Conservation (phyloP, 495 filamentous ascomycete species). For the Cercophora samala region DNA sequence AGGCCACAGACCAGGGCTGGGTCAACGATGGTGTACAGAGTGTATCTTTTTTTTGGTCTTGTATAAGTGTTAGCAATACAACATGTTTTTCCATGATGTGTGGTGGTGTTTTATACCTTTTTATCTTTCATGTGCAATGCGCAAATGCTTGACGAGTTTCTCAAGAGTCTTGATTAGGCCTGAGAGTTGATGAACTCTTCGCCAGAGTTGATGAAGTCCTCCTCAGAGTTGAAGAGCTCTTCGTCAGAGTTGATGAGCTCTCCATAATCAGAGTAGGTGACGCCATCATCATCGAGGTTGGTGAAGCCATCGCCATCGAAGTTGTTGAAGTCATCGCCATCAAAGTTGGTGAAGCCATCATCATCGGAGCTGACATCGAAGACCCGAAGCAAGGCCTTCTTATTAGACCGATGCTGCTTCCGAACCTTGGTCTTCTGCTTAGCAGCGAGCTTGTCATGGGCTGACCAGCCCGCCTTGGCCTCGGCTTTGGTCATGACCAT, state of each 20-base stretch:
- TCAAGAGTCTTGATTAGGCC: neutral
- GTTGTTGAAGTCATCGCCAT: too few relatives aligned
- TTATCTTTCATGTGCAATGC: neutral
- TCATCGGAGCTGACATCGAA: neutral
- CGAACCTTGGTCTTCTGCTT: slow-evolving; percentile 1
- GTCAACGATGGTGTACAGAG: neutral
- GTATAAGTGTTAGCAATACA: neutral
- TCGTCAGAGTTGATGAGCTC: too few relatives aligned
- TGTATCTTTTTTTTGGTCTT: neutral
- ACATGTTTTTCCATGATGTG: neutral
- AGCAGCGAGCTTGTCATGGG: neutral
- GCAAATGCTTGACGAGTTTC: neutral
- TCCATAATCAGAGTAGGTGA: too few relatives aligned
- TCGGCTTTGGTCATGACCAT: neutral
- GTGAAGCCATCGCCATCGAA: too few relatives aligned
- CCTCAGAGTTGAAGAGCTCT: too few relatives aligned
- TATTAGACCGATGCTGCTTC: neutral
- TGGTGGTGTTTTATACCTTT: neutral
- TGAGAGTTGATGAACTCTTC: too few relatives aligned
- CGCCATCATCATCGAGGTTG: too few relatives aligned
- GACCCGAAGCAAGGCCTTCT: neutral
- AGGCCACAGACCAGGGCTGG: neutral
- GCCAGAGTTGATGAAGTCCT: neutral
- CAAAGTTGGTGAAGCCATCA: neutral
- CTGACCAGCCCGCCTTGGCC: neutral